Evolutionary conservation across 495 filamentous ascomycete species (phyloP), one percentile per base, ranked within the genome.

Genomic region (Daldinia childiae): DNA sequence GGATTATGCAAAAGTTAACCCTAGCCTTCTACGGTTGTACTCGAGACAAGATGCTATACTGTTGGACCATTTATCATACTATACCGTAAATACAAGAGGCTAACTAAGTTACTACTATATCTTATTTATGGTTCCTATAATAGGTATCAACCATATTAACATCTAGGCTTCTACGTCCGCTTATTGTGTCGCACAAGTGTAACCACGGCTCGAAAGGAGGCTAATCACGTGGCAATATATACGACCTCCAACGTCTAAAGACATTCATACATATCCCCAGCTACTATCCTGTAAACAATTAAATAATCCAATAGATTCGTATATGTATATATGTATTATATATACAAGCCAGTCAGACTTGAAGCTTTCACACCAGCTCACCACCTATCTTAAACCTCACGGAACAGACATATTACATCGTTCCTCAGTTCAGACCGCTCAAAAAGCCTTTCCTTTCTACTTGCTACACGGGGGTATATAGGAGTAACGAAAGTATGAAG

Each of bases 401-500:
- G 1, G 34, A 36, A 36, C 34, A 1, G 19, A 19, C 43, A 48
- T 12, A 48, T 21, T 21, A 48, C 19, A 8, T 48, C 43, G 43
- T 19, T 24, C 30, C 30, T 21, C 32, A 58, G 30, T 14, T 26
- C 32, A 54, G 50, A 17, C 15, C 50, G 1, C 12, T 30, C 24
- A 9, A 30, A 27, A 14, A 29, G 12, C 50, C 50, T 12, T 30
- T 52, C 50, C 26, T 17, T 48, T 48, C 41, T 15, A 54, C 50
- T 29, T 54, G 27, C 50, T 54, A 54, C 50, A 54, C 24, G 14
- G 27, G 27, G 50, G 50, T 27, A 54, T 54, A 54, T 30, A 12
- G 24, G 27, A 54, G 41, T 60, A 69, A 60, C 60, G 66, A 69
- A 56, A 38, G 66, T 63, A 57, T 43, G 15, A 59, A 60, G 56